Conservation (phyloP, 2,329 filamentous ascomycete genomes). For the Botrytis fragariae region DNA sequence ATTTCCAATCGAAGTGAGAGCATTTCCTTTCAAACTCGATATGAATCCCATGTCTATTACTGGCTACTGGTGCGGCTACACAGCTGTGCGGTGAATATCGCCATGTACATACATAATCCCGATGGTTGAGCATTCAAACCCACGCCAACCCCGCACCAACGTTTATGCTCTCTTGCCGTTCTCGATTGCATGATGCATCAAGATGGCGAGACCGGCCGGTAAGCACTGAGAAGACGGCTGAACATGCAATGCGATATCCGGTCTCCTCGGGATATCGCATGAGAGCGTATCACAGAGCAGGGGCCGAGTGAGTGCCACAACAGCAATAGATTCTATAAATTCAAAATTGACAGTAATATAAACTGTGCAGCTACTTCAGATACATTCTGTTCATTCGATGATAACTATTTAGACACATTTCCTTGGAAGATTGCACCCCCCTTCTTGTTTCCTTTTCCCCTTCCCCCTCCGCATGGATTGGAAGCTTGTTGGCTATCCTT, state of each 20-base stretch:
- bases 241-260: not conserved
- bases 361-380: not conserved
- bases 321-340: not conserved
- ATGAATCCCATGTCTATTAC: not conserved
- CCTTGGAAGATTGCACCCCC: not conserved
- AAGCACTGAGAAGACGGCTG: not conserved
- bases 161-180: not conserved
- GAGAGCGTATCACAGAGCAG: not conserved
- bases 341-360: not conserved
- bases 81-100: not conserved
- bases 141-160: not conserved
- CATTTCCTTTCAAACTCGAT: not conserved
- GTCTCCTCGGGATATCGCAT: constrained; percentile 8
- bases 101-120: not conserved
- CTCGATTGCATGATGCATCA: not conserved
- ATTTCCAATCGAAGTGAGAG: not conserved
- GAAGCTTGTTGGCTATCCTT: not conserved
- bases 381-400: not conserved
- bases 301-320: not conserved
- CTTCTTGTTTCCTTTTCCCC: not conserved
- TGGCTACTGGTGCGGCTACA: not conserved
- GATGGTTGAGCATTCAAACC: not conserved
- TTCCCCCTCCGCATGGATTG: not conserved
- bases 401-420: not conserved
- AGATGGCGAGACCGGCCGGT: not conserved